A percentile compares a stretch with the other conserved stretches of the same genome.
Evolutionary conservation across 306 rosid genomes (phyloP).

Genomic region (Neltuma alba): DNA sequence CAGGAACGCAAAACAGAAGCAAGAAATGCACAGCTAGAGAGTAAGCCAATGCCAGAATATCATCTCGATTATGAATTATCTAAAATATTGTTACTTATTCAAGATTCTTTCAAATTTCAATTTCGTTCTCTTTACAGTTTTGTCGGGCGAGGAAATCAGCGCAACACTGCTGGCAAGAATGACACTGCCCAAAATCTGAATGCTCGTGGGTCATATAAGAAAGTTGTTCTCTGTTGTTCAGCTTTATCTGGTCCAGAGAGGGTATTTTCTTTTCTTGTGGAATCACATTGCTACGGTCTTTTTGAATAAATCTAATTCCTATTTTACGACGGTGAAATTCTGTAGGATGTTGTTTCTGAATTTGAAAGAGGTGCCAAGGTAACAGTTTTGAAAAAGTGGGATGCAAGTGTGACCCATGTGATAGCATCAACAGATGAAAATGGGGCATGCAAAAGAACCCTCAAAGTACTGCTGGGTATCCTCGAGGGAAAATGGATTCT

Average conservation of each 20-base stretch:
- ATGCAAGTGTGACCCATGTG: slow-evolving; percentile 80
- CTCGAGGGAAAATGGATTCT: slow-evolving; percentile 96
- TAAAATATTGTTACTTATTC: neutral
- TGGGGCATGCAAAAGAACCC: slow-evolving; percentile 90
- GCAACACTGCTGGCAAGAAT: slow-evolving; percentile 37
- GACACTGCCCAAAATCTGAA: slow-evolving; percentile 34
- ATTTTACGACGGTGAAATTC: slow-evolving; percentile 27
- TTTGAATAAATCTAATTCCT: neutral
- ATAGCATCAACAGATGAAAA: slow-evolving; percentile 83
- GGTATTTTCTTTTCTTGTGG: slow-evolving; percentile 54
- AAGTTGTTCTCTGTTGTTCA: slow-evolving; percentile 83
- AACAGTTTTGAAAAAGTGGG: slow-evolving; percentile 75
- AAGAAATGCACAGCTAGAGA: slow-evolving; percentile 41
- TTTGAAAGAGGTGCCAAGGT: slow-evolving; percentile 68
- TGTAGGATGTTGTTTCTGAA: slow-evolving; percentile 72
- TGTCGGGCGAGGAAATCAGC: slow-evolving; percentile 36
- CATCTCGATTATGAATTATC: neutral
- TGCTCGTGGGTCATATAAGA: slow-evolving; percentile 57
- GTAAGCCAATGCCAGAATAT: slow-evolving; percentile 33
- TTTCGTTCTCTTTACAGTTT: slow-evolving; percentile 8
- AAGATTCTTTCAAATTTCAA: neutral
- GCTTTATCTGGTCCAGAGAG: slow-evolving; percentile 72
- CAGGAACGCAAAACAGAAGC: slow-evolving; percentile 50
- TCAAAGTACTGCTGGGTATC: slow-evolving; percentile 86
- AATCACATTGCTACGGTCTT: neutral